Evolutionary conservation across 106 monocot genomes (phyloP).

Genomic region (Agapanthus africanus): DNA sequence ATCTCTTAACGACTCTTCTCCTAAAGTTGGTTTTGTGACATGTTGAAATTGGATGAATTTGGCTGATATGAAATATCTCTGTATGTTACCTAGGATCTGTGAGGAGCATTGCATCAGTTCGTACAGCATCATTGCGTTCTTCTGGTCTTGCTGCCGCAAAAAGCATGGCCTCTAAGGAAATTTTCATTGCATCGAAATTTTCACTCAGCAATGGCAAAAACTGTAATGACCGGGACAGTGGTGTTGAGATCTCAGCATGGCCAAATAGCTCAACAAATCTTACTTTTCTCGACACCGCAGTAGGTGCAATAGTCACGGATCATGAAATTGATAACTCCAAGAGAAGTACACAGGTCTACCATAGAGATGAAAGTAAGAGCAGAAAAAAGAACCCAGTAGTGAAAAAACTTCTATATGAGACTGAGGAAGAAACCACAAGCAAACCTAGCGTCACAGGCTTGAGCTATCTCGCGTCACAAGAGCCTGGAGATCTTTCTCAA

Average conservation of each 20-base stretch:
- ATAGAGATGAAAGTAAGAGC: conserved; percentile 21
- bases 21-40: neutral
- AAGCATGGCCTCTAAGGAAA: conserved; percentile 12
- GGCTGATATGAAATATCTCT: conserved; percentile 4
- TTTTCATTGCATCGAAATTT: conserved; percentile 1
- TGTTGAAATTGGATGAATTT: neutral
- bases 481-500: conserved; percentile 73
- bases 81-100: conserved; percentile 33
- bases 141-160: conserved; percentile 41
- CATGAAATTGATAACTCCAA: conserved; percentile 5
- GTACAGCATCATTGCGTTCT: conserved; percentile 45
- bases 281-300: conserved; percentile 1
- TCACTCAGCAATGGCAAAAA: neutral
- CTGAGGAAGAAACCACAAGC: conserved; percentile 15
- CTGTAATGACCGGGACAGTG: conserved; percentile 3
- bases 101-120: conserved; percentile 41
- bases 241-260: conserved; percentile 1
- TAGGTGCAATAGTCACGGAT: conserved; percentile 3
- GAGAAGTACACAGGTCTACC: conserved; percentile 10
- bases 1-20: neutral
- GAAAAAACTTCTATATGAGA: conserved; percentile 47
- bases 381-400: conserved; percentile 20
- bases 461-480: conserved; percentile 74
- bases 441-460: conserved; percentile 26
- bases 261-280: conserved; percentile 4